phyloP scores from a whole-genome alignment of 2,329 filamentous ascomycete genomes.

The Penicillium sp. region DNA sequence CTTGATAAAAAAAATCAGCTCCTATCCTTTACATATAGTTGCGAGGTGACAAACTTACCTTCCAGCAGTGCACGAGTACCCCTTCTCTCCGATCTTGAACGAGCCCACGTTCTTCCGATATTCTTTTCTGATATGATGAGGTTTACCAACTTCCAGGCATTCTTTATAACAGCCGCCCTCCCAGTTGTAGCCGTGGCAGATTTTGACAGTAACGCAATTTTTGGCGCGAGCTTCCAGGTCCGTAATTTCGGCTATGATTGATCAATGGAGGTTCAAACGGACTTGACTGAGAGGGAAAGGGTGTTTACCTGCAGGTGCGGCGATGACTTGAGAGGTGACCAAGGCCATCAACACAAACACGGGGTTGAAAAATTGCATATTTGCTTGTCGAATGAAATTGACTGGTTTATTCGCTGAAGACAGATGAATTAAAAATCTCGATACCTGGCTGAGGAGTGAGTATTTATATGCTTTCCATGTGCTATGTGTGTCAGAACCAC shows the following conservation, averaged over 20 bases:
- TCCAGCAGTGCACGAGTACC: no score
- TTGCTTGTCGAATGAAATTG: conserved; percentile 9
- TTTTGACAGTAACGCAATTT: background rate
- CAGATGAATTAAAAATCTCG: no score
- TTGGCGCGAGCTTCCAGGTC: background rate
- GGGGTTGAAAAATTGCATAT: background rate
- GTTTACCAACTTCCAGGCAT: background rate
- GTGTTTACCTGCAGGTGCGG: conserved; percentile 1
- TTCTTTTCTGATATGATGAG: background rate
- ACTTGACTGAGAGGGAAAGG: background rate
- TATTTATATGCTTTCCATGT: no score
- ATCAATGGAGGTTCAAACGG: background rate
- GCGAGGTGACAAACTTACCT: no score
- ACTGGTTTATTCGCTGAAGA: no score
- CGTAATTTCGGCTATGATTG: background rate
- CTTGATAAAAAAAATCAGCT: no score
- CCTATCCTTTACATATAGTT: no score
- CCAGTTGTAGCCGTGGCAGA: conserved; percentile 1
- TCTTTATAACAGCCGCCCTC: background rate
- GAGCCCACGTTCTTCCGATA: background rate
- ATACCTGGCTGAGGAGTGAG: no score
- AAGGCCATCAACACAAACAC: background rate
- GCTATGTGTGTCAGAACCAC: no score
- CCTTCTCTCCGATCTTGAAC: background rate
- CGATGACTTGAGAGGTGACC: background rate